Percentiles rank a stretch among this genome's conserved stretches.
phyloP scores from a whole-genome alignment of 768 basidiomycete species.

The Tulasnella calospora region DNA sequence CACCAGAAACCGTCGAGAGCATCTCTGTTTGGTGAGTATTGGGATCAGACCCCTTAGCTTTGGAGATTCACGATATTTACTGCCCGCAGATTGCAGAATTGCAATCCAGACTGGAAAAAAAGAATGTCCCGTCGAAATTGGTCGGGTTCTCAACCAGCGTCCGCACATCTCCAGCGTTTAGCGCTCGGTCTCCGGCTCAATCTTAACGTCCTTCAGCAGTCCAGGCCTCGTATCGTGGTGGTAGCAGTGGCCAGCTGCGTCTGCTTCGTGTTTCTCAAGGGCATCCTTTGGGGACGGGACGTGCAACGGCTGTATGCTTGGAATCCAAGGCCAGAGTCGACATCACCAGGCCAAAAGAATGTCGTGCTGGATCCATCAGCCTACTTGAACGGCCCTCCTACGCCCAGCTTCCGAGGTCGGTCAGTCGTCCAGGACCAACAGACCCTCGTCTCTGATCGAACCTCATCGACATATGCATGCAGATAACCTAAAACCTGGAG shows the following conservation, averaged over 20 bases:
- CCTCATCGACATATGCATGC: background rate
- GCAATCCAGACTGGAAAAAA: background rate
- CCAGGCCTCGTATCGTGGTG: background rate
- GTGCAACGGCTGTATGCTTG: background rate
- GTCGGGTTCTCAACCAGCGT: background rate
- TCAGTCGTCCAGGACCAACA: background rate
- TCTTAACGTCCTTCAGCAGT: background rate
- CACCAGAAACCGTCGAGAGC: background rate
- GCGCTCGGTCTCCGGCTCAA: background rate
- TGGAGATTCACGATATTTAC: background rate
- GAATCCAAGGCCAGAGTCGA: background rate
- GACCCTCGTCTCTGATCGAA: background rate
- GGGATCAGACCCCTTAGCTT: background rate
- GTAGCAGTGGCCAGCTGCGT: background rate
- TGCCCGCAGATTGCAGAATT: background rate
- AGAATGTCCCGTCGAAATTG: background rate
- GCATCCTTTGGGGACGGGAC: background rate
- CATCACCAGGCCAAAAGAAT: background rate
- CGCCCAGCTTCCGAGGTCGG: background rate
- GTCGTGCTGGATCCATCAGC: background rate
- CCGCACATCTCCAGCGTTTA: background rate
- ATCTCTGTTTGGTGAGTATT: background rate
- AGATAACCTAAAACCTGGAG: conserved; percentile 3
- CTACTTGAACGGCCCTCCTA: background rate
- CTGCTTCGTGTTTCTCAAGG: background rate